Percentiles rank a stretch among this genome's conserved stretches.
These are phyloP conservation scores for Aspergillus neoniger DNA, from an alignment of 2,329 filamentous ascomycete genomes.

Conservation along the genomic window DNA sequence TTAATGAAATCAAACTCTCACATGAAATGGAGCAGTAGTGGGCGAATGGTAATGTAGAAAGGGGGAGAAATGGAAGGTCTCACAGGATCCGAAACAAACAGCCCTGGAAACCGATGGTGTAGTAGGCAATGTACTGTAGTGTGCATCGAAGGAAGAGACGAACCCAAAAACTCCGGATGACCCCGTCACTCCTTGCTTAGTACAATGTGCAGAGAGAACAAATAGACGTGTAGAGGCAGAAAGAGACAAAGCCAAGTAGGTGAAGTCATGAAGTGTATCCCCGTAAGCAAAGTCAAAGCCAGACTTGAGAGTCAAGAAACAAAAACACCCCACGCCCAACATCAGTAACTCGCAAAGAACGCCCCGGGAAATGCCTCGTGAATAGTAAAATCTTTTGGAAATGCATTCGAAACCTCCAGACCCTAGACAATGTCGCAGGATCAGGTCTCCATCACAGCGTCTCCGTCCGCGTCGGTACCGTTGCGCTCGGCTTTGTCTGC, in stretches of 20 bases:
- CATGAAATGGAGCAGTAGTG: too few species aligned
- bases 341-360: background rate
- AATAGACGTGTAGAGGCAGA: constrained; percentile 9
- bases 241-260: constrained; percentile 8
- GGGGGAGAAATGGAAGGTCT: too few species aligned
- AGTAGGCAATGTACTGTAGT: background rate
- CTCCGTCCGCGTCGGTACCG: constrained; percentile 32
- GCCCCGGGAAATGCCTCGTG: constrained; percentile 1
- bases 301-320: background rate
- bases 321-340: constrained; percentile 1
- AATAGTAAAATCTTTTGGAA: background rate
- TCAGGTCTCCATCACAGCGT: constrained; percentile 36
- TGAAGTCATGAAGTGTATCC: constrained; percentile 7
- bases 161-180: constrained; percentile 21
- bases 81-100: too few species aligned
- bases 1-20: too few species aligned
- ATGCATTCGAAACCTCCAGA: background rate
- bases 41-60: too few species aligned
- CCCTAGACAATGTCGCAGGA: background rate
- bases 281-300: background rate
- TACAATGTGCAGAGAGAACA: constrained; percentile 16
- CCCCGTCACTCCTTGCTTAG: constrained; percentile 31
- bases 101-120: too few species aligned
- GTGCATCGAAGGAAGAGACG: constrained; percentile 6
- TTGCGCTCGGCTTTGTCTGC: constrained; percentile 20